phyloP scores from a whole-genome alignment of 495 filamentous ascomycete genomes.

The Neurospora tetraspora region DNA sequence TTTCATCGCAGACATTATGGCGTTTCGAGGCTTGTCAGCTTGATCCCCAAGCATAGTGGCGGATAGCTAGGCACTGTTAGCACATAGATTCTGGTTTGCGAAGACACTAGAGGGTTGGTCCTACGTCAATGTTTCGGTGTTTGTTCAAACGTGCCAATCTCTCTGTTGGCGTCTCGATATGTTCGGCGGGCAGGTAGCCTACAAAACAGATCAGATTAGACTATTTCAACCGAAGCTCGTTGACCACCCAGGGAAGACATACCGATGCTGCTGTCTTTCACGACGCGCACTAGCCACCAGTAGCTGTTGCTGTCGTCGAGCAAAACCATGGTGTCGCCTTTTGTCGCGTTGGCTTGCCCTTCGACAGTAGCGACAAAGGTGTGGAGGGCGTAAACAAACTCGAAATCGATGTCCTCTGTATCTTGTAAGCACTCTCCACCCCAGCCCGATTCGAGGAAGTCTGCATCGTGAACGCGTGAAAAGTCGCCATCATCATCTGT shows the following conservation, averaged over 20 bases:
- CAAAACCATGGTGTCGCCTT: slow-evolving; percentile 99
- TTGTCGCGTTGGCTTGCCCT: slow-evolving; percentile 94
- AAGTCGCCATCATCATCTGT: slow-evolving; percentile 35
- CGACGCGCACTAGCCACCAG: slow-evolving; percentile 97
- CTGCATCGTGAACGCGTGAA: slow-evolving; percentile 38
- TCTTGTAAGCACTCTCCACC: slow-evolving; percentile 71
- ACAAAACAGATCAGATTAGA: slow-evolving; percentile 11
- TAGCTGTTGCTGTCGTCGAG: slow-evolving; percentile 99
- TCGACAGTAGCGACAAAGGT: slow-evolving; percentile 97
- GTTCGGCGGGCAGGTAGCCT: slow-evolving; percentile 96
- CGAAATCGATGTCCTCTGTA: slow-evolving; percentile 97
- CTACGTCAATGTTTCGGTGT: slow-evolving; percentile 92
- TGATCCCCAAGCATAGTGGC: slow-evolving; percentile 91
- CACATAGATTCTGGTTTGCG: background rate
- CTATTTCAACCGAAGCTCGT: background rate
- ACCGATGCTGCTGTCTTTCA: slow-evolving; percentile 97
- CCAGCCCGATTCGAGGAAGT: slow-evolving; percentile 59
- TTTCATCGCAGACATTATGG: slow-evolving; percentile 81
- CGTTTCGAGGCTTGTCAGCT: slow-evolving; percentile 77
- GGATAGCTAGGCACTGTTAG: slow-evolving; percentile 52
- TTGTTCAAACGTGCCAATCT: slow-evolving; percentile 90
- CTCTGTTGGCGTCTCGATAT: slow-evolving; percentile 98
- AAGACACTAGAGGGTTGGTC: slow-evolving; percentile 18
- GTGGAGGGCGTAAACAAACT: slow-evolving; percentile 96
- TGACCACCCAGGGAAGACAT: slow-evolving; percentile 16